Percentiles rank a stretch among this genome's conserved stretches.
Conservation (phyloP, 352 stramenopile genomes). For the Phytophthora quininea region DNA sequence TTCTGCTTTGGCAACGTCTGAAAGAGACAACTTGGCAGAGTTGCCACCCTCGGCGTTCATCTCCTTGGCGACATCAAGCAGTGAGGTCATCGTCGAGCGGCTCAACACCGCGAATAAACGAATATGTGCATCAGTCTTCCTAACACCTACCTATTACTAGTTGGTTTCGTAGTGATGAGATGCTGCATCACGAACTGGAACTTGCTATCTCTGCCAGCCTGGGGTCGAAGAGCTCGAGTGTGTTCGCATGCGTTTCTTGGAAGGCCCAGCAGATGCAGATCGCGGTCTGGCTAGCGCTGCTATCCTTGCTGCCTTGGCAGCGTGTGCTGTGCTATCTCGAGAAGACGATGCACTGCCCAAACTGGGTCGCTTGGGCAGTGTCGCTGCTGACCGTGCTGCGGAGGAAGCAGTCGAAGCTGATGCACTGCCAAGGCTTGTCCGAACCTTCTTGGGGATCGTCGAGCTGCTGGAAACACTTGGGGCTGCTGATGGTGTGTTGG, state of each 20-base stretch:
- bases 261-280: constrained; percentile 38
- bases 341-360: neutral
- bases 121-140: constrained; percentile 21
- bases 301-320: constrained; percentile 31
- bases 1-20: constrained; percentile 46
- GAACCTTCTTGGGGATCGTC: constrained; percentile 10
- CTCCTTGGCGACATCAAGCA: constrained; percentile 60
- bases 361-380: constrained; percentile 1
- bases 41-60: constrained; percentile 34
- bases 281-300: constrained; percentile 23
- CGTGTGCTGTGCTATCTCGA: neutral
- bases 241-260: constrained; percentile 48
- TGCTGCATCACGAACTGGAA: constrained; percentile 16
- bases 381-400: constrained; percentile 27
- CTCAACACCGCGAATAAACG: constrained; percentile 8
- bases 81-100: constrained; percentile 30
- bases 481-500: constrained; percentile 27
- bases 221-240: constrained; percentile 26
- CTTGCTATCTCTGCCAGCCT: constrained; percentile 40
- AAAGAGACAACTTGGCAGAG: constrained; percentile 29
- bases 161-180: constrained; percentile 32
- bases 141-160: constrained; percentile 21
- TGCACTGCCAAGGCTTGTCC: constrained; percentile 25
- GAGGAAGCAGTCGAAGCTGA: constrained; percentile 25
- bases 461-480: constrained; percentile 21